Evolutionary conservation across 768 basidiomycete genomes (phyloP).

Genomic region (Daedaleopsis nitida): DNA sequence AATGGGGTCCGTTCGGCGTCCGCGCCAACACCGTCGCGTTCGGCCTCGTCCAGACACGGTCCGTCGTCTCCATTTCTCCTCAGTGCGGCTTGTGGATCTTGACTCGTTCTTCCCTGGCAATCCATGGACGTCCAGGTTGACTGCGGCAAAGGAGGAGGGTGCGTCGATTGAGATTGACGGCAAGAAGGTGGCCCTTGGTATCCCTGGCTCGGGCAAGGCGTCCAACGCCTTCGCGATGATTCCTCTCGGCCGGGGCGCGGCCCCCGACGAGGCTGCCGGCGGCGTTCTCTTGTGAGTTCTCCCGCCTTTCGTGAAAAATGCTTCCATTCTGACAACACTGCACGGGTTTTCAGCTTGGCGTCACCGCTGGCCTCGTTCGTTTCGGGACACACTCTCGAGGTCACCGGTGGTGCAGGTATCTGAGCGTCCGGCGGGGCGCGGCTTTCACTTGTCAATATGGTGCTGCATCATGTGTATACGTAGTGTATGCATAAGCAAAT

Average conservation of each 20-base stretch:
- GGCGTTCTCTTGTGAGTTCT: conserved; percentile 72
- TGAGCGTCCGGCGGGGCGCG: conserved; percentile 30
- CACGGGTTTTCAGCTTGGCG: conserved; percentile 51
- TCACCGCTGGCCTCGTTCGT: conserved; percentile 82
- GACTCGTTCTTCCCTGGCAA: too few relatives aligned
- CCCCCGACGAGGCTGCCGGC: conserved; percentile 75
- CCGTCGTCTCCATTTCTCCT: conserved; percentile 9
- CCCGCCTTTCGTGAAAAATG: background rate
- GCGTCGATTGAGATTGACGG: conserved; percentile 77
- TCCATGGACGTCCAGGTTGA: conserved; percentile 49
- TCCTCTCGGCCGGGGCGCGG: conserved; percentile 70
- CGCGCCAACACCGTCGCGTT: conserved; percentile 83
- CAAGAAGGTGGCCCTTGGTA: conserved; percentile 81
- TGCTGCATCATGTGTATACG: background rate
- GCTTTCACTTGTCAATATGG: background rate
- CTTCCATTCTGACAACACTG: background rate
- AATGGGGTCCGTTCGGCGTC: conserved; percentile 84
- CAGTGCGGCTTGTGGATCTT: too few relatives aligned
- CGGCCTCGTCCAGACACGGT: conserved; percentile 79
- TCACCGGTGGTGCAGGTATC: conserved; percentile 81
- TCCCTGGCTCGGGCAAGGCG: conserved; percentile 55
- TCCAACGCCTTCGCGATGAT: conserved; percentile 45
- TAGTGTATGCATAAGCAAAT: background rate
- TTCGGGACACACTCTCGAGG: conserved; percentile 81
- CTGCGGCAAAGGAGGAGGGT: conserved; percentile 78